Base-by-base conservation (phyloP, 192 early-diverging fungal species). In the Backusella circina region DNA sequence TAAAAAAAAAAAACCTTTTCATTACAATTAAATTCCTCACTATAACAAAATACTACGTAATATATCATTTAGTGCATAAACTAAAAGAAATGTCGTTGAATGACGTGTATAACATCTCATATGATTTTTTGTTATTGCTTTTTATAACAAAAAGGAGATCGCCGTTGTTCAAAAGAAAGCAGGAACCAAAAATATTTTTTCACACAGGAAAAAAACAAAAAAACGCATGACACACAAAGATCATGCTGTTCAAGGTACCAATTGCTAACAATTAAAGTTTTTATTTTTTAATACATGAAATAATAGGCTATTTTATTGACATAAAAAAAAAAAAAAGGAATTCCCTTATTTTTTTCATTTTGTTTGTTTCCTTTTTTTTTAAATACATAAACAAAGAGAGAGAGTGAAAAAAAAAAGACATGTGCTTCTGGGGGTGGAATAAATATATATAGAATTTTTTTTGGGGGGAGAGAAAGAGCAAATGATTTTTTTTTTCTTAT, bases 141-240 rank as follows among this genome's bases (percentile, higher is more conserved):
- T 35, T 35, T 67, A 33, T 50, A 50, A 26, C 6, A 71, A 50
- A 70, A 71, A 30, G 38, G 70, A 71, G 70, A 71, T 71, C 70
- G 70, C 70, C 70, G 70, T 16, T 71, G 70, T 71, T 71, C 69
- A 26, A 67, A 36, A 50, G 33, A 50, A 47, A 71, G 39, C 69
- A 71, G 44, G 23, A 26, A 71, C 39, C 51, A 28, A 30, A 26
- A 7, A 31, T 35, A 47, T 41, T 30, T 26, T 71, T 47, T n/a
- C 65, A 35, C 69, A 71, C 69, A 71, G 36, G 44, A 47, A 47
- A 47, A 47, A 39, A 35, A n/a, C n/a, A n/a, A n/a, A 39, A 39
- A 32, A 70, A 41, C 69, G 38, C 69, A 71, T 71, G 69, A 71
- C 38, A 71, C 38, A 15, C 18, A 47, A 23, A 38, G 69, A 50